Evolutionary conservation across 352 stramenopile genomes (phyloP).

Genomic region (Pythium inflatum): DNA sequence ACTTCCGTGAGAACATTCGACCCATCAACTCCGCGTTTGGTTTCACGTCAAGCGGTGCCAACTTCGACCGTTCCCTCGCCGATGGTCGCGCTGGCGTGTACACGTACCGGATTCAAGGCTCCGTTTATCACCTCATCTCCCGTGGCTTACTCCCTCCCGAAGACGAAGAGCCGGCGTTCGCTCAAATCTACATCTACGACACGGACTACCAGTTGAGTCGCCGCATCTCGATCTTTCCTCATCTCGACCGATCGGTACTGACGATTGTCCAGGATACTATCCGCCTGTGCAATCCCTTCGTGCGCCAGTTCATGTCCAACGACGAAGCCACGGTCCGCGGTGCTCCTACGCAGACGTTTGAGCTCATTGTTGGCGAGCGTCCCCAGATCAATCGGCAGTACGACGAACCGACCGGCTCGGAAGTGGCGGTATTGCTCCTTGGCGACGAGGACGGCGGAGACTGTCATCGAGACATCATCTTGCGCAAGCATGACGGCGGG

Average conservation of each 20-base stretch:
- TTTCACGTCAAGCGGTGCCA: constrained; percentile 1
- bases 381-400: constrained; percentile 5
- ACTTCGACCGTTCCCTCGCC: background rate
- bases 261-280: constrained; percentile 2
- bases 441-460: constrained; percentile 7
- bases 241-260: constrained; percentile 11
- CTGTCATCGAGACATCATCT: background rate
- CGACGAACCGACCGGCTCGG: background rate
- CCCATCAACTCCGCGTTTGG: constrained; percentile 18
- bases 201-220: background rate
- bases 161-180: background rate
- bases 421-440: constrained; percentile 15
- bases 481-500: constrained; percentile 1
- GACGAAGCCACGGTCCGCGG: background rate
- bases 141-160: background rate
- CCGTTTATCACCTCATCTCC: background rate
- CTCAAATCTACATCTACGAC: constrained; percentile 3
- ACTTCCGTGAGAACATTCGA: constrained; percentile 15
- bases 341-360: constrained; percentile 13
- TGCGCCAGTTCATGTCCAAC: constrained; percentile 16
- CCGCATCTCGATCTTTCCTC: background rate
- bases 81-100: background rate
- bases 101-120: constrained; percentile 2
- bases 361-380: constrained; percentile 12
- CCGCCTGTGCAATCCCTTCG: constrained; percentile 11